These are phyloP conservation scores for Tetragonia tetragonoides DNA, from an alignment of 148 eudicot genomes.

Conservation along the genomic window DNA sequence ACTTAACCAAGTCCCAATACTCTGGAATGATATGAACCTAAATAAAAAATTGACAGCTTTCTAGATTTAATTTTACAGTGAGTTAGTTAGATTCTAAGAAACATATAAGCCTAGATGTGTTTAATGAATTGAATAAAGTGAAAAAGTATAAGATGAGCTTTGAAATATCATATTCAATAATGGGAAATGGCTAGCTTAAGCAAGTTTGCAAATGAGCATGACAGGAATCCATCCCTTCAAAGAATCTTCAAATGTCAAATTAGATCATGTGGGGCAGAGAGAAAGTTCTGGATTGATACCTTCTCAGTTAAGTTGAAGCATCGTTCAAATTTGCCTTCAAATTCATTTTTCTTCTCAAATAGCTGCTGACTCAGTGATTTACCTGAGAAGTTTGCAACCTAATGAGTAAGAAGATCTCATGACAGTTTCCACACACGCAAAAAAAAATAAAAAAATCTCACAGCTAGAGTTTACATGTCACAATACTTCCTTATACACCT, in stretches of 20 bases:
- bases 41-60: background rate
- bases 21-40: background rate
- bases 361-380: conserved; percentile 49
- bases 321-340: conserved; percentile 62
- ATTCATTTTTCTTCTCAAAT: conserved; percentile 58
- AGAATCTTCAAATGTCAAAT: background rate
- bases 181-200: background rate
- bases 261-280: conserved; percentile 7
- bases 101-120: background rate
- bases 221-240: background rate
- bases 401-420: background rate
- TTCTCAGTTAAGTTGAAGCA: conserved; percentile 62
- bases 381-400: conserved; percentile 40
- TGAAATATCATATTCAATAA: background rate
- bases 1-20: background rate
- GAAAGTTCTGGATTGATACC: conserved; percentile 41
- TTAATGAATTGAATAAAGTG: background rate
- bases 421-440: no score
- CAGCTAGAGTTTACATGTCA: background rate
- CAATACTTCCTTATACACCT: background rate
- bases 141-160: background rate
- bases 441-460: background rate
- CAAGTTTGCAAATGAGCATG: background rate
- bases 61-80: background rate
- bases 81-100: background rate